Conservation (phyloP, 345 rosid genomes). For the Sonneratia caseolaris region DNA sequence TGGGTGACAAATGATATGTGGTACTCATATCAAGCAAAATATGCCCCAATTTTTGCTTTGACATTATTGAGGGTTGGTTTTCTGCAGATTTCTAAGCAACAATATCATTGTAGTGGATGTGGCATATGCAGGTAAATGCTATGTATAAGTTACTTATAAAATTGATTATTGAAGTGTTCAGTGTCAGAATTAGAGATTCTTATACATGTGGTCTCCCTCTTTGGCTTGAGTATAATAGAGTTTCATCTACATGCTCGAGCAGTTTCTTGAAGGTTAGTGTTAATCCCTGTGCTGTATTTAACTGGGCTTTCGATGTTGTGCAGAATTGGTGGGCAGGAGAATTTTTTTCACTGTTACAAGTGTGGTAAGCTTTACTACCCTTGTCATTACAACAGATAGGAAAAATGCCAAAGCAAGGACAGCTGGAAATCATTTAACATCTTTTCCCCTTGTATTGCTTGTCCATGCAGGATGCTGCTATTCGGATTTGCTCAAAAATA, state of each 20-base stretch:
- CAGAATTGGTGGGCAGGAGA: slow-evolving; percentile 77
- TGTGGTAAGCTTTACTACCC: slow-evolving; percentile 50
- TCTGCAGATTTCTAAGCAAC: slow-evolving; percentile 63
- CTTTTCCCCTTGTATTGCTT: neutral
- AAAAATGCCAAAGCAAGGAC: neutral
- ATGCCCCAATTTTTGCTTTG: neutral
- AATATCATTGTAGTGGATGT: slow-evolving; percentile 80
- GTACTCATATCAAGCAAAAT: neutral
- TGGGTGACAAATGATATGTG: neutral
- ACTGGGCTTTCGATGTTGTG: neutral
- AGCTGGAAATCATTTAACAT: neutral
- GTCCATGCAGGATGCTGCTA: slow-evolving; percentile 67
- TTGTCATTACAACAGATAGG: neutral
- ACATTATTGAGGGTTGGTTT: slow-evolving; percentile 6
- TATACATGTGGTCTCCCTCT: neutral
- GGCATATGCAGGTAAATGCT: slow-evolving; percentile 80
- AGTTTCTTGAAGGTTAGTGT: neutral
- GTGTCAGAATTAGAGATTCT: neutral
- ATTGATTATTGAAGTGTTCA: too few species aligned
- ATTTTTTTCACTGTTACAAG: slow-evolving; percentile 83
- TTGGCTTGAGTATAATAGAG: neutral
- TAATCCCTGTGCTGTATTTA: neutral
- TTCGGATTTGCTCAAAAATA: slow-evolving; percentile 50
- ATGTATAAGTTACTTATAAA: neutral
- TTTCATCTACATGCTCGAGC: neutral